Percentiles rank a stretch among this genome's conserved stretches.
Conservation (phyloP, 1,284 basidiomycete genomes). For the Ustilago esculenta region DNA sequence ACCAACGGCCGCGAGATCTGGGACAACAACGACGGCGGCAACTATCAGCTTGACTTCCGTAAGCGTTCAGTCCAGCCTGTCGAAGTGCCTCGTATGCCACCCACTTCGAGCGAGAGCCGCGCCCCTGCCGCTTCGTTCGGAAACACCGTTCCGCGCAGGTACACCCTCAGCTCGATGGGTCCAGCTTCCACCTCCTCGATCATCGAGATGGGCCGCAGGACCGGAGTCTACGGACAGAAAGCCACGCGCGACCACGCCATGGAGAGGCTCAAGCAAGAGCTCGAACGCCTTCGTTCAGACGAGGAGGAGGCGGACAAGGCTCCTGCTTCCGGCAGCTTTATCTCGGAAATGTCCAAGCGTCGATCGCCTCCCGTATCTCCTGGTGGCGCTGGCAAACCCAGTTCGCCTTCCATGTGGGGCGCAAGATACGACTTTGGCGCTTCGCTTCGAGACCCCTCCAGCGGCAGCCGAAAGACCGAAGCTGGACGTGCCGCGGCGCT, state of each 20-base stretch:
- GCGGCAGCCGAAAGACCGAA: conserved; percentile 54
- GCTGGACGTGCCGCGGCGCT: conserved; percentile 58
- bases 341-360: conserved; percentile 40
- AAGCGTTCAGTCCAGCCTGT: conserved; percentile 51
- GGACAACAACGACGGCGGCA: conserved; percentile 86
- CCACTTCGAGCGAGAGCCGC: conserved; percentile 18
- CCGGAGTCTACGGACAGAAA: conserved; percentile 61
- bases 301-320: conserved; percentile 68
- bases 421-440: conserved; percentile 71
- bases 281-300: conserved; percentile 69
- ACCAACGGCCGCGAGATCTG: conserved; percentile 81
- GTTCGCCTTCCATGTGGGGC: conserved; percentile 55
- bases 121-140: conserved; percentile 20
- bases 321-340: conserved; percentile 30
- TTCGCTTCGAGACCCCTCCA: conserved; percentile 68
- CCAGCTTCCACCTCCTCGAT: conserved; percentile 40
- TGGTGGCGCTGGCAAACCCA: conserved; percentile 62
- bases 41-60: conserved; percentile 76
- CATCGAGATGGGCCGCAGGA: conserved; percentile 53
- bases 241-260: conserved; percentile 60
- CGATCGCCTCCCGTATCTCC: conserved; percentile 58
- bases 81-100: conserved; percentile 26
- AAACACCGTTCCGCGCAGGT: conserved; percentile 36
- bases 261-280: conserved; percentile 70
- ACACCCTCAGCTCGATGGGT: conserved; percentile 38